A percentile compares a stretch with the other conserved stretches of the same genome.
Evolutionary conservation across 2,329 filamentous ascomycete species (phyloP).

Genomic region (Dactylonectria macrodidyma): DNA sequence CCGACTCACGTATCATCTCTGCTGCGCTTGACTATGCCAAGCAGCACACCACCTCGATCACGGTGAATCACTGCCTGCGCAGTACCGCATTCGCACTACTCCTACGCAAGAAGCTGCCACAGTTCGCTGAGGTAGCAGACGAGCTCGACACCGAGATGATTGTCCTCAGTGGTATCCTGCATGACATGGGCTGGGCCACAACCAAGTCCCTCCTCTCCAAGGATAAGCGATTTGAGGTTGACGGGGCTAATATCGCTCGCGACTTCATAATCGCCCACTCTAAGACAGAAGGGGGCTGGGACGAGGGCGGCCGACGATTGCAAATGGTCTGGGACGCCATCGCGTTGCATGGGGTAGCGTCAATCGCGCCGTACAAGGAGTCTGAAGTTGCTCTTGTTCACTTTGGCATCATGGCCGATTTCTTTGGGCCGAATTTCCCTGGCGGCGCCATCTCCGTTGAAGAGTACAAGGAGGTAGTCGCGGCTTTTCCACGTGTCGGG

Average conservation of each 20-base stretch:
- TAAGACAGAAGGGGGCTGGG: background rate
- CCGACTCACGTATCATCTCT: background rate
- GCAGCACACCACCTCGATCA: background rate
- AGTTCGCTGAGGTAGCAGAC: background rate
- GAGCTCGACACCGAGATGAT: background rate
- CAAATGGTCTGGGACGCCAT: background rate
- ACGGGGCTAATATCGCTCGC: background rate
- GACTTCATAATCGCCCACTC: background rate
- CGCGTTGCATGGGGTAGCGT: background rate
- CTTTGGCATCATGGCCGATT: background rate
- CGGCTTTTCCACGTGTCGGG: background rate
- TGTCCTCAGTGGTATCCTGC: background rate
- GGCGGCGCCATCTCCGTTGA: background rate
- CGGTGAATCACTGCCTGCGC: background rate
- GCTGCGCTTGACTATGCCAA: background rate
- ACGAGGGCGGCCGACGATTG: background rate
- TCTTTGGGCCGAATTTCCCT: background rate
- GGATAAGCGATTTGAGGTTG: background rate
- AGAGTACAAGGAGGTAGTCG: background rate
- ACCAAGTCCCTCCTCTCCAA: background rate
- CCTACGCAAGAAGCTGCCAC: background rate
- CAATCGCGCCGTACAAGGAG: background rate
- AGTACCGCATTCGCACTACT: background rate
- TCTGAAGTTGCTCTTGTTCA: background rate
- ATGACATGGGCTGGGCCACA: background rate